A percentile compares a stretch with the other conserved stretches of the same genome.
Conservation (phyloP, 1,139 yeast genomes). For the Debaryomyces coudertii region DNA sequence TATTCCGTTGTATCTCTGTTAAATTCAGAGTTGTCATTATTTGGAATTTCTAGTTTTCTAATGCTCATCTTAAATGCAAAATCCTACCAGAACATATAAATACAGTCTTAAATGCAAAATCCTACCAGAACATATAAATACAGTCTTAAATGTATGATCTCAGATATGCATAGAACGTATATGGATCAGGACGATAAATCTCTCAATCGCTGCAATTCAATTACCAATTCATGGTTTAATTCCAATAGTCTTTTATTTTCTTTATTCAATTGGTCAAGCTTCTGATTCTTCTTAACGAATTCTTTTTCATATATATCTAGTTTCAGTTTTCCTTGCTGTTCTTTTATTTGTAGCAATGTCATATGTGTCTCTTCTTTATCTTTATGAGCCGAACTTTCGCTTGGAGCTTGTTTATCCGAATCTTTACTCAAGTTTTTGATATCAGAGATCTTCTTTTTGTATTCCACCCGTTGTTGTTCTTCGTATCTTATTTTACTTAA, state of each 20-base stretch:
- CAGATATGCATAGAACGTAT: too few relatives aligned
- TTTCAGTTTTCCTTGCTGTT: slow-evolving; percentile 21
- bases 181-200: not conserved
- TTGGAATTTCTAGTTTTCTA: too few relatives aligned
- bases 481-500: slow-evolving; percentile 30
- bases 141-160: too few relatives aligned
- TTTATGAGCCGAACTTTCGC: slow-evolving; percentile 2
- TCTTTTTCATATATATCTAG: slow-evolving; percentile 29
- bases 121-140: too few relatives aligned
- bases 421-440: not conserved
- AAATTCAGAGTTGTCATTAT: too few relatives aligned
- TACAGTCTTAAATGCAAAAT: too few relatives aligned
- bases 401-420: not conserved
- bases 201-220: slow-evolving; percentile 11
- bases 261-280: slow-evolving; percentile 27
- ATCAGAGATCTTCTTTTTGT: slow-evolving; percentile 1
- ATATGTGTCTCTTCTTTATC: slow-evolving; percentile 14
- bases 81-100: too few relatives aligned
- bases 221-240: slow-evolving; percentile 35
- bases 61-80: too few relatives aligned
- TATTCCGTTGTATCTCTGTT: too few relatives aligned
- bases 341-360: slow-evolving; percentile 18
- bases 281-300: slow-evolving; percentile 27
- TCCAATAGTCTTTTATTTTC: slow-evolving; percentile 40
- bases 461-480: slow-evolving; percentile 15